These are phyloP conservation scores for Ceratonia siliqua DNA, from an alignment of 306 rosid genomes.

Conservation along the genomic window DNA sequence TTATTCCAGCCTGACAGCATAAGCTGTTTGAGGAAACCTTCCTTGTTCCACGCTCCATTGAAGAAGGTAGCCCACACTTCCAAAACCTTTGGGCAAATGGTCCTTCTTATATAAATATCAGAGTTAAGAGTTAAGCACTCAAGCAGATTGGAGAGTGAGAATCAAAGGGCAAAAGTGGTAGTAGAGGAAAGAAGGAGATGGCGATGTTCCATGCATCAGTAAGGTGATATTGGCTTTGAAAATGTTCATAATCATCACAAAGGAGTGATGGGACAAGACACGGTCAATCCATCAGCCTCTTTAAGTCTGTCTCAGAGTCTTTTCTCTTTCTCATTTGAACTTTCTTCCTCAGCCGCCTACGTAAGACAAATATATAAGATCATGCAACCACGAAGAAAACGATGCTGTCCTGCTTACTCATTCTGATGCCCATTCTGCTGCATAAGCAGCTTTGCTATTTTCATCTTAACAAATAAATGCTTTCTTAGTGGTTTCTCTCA, in stretches of 20 bases:
- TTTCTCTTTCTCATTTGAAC: constrained; percentile 4
- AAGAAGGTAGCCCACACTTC: constrained; percentile 19
- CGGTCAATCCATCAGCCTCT: constrained; percentile 39
- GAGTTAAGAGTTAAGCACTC: no score
- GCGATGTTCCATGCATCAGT: constrained; percentile 23
- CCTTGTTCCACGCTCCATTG: constrained; percentile 6
- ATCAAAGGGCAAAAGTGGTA: neutral
- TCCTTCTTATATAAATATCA: neutral
- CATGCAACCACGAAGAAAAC: constrained; percentile 26
- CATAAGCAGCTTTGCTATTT: constrained; percentile 8
- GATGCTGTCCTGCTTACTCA: neutral
- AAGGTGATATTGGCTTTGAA: constrained; percentile 27
- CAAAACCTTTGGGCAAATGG: neutral
- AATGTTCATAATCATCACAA: constrained; percentile 29
- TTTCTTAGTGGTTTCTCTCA: neutral
- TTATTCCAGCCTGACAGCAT: constrained; percentile 46
- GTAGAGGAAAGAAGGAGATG: neutral
- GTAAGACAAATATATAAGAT: constrained; percentile 46
- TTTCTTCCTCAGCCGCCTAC: constrained; percentile 35
- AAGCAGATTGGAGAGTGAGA: neutral
- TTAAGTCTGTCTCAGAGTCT: neutral
- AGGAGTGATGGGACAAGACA: constrained; percentile 59
- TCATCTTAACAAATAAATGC: constrained; percentile 35
- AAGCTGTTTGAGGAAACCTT: constrained; percentile 6
- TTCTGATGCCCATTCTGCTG: neutral